Conservation (phyloP, 352 stramenopile genomes). For the Phytophthora palmivora region DNA sequence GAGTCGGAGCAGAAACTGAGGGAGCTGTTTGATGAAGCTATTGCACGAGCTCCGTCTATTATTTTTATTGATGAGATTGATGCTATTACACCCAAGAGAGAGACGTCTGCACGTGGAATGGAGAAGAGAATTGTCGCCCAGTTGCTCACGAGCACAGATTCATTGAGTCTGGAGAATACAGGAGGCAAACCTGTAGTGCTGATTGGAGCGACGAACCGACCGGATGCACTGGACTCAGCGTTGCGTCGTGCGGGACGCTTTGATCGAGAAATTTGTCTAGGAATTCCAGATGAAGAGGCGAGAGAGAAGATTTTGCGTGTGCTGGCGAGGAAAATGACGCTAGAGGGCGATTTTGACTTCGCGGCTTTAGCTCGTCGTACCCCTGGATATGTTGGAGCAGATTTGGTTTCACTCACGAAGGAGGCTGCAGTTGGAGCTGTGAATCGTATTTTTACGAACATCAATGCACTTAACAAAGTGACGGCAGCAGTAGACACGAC, state of each 20-base stretch:
- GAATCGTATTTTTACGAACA: constrained; percentile 97
- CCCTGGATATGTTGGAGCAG: constrained; percentile 98
- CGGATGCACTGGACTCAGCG: constrained; percentile 97
- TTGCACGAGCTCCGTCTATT: constrained; percentile 95
- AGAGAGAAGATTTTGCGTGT: constrained; percentile 95
- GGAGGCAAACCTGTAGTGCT: constrained; percentile 95
- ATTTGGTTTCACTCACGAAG: constrained; percentile 97
- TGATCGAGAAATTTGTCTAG: constrained; percentile 98
- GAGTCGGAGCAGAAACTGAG: constrained; percentile 89
- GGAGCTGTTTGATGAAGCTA: constrained; percentile 95
- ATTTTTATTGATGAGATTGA: constrained; percentile 99
- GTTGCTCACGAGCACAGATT: constrained; percentile 94
- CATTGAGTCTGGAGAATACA: constrained; percentile 89
- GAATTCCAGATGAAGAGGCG: constrained; percentile 96
- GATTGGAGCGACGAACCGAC: constrained; percentile 97
- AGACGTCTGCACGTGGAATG: constrained; percentile 94
- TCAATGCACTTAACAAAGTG: constrained; percentile 40
- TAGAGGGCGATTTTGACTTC: constrained; percentile 96
- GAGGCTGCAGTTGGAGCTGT: constrained; percentile 98
- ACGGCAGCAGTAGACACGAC: constrained; percentile 17
- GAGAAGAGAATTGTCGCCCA: constrained; percentile 98
- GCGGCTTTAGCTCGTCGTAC: constrained; percentile 92
- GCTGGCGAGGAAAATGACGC: constrained; percentile 94
- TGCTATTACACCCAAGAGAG: constrained; percentile 95
- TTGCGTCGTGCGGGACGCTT: constrained; percentile 97